Evolutionary conservation across 805 yeast species (phyloP).

Genomic region (Nakazawaea wyomingensis): DNA sequence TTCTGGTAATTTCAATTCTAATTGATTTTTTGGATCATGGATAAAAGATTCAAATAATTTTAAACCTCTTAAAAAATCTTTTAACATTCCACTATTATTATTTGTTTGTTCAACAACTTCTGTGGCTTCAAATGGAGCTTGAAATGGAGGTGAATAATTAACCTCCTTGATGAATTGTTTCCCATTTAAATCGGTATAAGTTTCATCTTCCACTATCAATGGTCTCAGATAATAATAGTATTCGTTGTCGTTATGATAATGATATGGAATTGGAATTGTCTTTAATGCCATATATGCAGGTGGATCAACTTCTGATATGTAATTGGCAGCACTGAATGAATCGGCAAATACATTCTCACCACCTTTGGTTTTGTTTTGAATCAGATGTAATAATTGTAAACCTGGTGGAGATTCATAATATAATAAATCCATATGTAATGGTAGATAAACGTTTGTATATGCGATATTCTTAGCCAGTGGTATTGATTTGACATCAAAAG

Average conservation of each 20-base stretch:
- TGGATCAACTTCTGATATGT: slow-evolving; percentile 51
- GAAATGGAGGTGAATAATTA: slow-evolving; percentile 80
- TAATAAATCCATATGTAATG: slow-evolving; percentile 72
- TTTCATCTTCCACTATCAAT: slow-evolving; percentile 51
- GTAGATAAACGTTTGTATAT: slow-evolving; percentile 56
- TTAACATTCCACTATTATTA: slow-evolving; percentile 29
- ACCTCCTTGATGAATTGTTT: slow-evolving; percentile 43
- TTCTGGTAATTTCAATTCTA: slow-evolving; percentile 48
- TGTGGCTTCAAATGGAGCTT: slow-evolving; percentile 62
- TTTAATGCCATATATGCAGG: slow-evolving; percentile 59
- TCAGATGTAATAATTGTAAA: slow-evolving; percentile 60
- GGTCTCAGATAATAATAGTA: slow-evolving; percentile 61
- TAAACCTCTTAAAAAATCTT: slow-evolving; percentile 56
- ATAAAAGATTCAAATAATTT: slow-evolving; percentile 55
- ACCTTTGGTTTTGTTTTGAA: slow-evolving; percentile 49
- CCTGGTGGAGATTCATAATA: slow-evolving; percentile 84
- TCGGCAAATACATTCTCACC: slow-evolving; percentile 71
- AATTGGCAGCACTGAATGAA: slow-evolving; percentile 58
- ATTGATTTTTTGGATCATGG: slow-evolving; percentile 47
- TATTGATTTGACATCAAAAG: slow-evolving; percentile 57
- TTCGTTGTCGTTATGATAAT: slow-evolving; percentile 57
- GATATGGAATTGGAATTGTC: slow-evolving; percentile 61
- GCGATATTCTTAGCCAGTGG: slow-evolving; percentile 64
- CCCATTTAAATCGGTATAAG: slow-evolving; percentile 20
- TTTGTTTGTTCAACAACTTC: slow-evolving; percentile 30